A percentile compares a stretch with the other conserved stretches of the same genome.
phyloP scores from a whole-genome alignment of 2,329 filamentous ascomycete species.

The Ophiostoma himal-ulmi region DNA sequence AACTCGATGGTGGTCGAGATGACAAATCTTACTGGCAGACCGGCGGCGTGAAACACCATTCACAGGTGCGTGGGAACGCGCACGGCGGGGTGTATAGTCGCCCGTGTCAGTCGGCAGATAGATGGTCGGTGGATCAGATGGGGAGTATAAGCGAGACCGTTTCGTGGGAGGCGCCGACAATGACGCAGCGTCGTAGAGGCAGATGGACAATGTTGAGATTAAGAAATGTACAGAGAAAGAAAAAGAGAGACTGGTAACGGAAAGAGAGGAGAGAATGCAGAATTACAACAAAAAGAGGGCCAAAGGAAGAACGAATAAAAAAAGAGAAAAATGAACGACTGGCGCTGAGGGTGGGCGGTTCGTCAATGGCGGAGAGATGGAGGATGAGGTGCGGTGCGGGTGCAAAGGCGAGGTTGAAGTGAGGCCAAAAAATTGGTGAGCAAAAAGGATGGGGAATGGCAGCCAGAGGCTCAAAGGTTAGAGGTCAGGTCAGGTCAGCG shows the following conservation, averaged over 20 bases:
- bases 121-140: not conserved
- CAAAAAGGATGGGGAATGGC: not conserved
- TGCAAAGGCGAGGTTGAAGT: not conserved
- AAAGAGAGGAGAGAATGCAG: slow-evolving; percentile 14
- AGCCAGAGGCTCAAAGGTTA: not conserved
- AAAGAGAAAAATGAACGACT: slow-evolving; percentile 15
- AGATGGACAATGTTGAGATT: not conserved
- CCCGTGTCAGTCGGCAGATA: not conserved
- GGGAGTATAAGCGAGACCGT: not conserved
- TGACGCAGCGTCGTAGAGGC: slow-evolving; percentile 8
- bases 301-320: not conserved
- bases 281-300: not conserved
- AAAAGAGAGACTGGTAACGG: not conserved
- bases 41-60: slow-evolving; percentile 22
- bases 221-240: not conserved
- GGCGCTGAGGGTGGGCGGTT: not conserved
- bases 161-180: not conserved
- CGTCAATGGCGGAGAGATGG: not conserved
- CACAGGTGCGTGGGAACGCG: not conserved
- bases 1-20: not conserved
- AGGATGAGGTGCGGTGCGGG: not conserved
- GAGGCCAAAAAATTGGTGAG: slow-evolving; percentile 7
- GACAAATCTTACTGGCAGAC: slow-evolving; percentile 23
- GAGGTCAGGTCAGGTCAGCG: not conserved
- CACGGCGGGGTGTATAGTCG: not conserved